Base-by-base conservation (phyloP, 768 basidiomycete species). In the Grammothele lineata region DNA sequence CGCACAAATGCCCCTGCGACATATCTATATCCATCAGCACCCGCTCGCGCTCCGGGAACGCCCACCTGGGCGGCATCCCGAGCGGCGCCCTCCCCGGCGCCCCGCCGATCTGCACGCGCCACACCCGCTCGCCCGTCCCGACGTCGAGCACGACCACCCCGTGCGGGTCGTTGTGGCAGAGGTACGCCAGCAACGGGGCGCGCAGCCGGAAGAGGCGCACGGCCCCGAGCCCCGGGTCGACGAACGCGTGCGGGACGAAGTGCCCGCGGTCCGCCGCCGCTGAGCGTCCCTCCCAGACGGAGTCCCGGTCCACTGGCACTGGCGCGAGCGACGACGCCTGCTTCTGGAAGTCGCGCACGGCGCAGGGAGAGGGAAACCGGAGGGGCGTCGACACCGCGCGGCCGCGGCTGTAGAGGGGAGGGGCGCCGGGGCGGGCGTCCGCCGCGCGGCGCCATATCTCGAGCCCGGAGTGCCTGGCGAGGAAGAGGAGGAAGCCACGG, bases 161-260 rank as follows among this genome's bases (percentile, higher is more conserved):
- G 46, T 40, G 42, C 7, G 52, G 34, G 5, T 38, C 40, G 18
- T 48, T 42, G 34, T 33, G 40, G 30, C 47, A 45, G 14, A 51
- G 38, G 19, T 49, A 37, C 1, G 50, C 51, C n/a, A 56, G 42
- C 23, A 52, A 33, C 6, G 57, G 55, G 21, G 41, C 53, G 14
- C 26, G 35, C 22, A 56, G 17, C n/a, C 54, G 49, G 40, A 43
- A 45, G 34, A 51, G 36, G 35, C 53, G 54, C 22, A 56, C 37
- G 12, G 44, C 38, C 19, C 48, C 47, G 22, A 54, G 38, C 30
- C 51, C 45, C 17, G 38, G 37, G 21, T 50, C 53, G 38, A 61
- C 33, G 54, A 52, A 58, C 10, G 51, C 57, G 35, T 61, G 57
- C 2, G 59, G 59, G 11, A 50, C 24, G 45, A 53, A 58, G 11